These are phyloP conservation scores for Plasmodium sp. DNA, from an alignment of 169 alveolate genomes.

Conservation along the genomic window DNA sequence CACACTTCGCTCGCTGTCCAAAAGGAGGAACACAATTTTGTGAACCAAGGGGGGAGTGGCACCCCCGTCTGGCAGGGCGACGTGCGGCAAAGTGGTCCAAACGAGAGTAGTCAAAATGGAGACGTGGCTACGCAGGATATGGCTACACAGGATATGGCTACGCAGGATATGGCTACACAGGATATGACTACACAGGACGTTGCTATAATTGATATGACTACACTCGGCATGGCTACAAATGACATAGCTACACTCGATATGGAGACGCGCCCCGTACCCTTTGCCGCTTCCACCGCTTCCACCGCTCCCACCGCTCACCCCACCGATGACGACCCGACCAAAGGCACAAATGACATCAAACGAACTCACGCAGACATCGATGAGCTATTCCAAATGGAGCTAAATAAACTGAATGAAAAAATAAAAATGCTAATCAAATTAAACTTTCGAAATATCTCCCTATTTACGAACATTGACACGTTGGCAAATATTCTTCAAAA, in stretches of 20 bases:
- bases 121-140: neutral
- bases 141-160: neutral
- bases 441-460: slow-evolving; percentile 5
- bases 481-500: slow-evolving; percentile 48
- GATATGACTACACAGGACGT: neutral
- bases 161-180: no score
- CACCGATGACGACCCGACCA: neutral
- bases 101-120: neutral
- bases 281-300: neutral
- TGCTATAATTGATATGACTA: no score
- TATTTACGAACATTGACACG: slow-evolving; percentile 18
- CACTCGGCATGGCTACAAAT: neutral
- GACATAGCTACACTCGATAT: neutral
- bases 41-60: neutral
- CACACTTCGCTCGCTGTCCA: no score
- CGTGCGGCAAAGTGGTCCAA: neutral
- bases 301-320: neutral
- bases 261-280: neutral
- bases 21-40: neutral
- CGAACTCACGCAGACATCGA: slow-evolving; percentile 19
- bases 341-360: slow-evolving; percentile 8
- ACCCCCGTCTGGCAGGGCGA: neutral
- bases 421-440: slow-evolving; percentile 20
- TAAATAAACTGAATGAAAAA: slow-evolving; percentile 39
- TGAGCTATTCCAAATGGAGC: slow-evolving; percentile 25